Evolutionary conservation across 441 rosid species (phyloP).

Genomic region (Erysimum cheiri): DNA sequence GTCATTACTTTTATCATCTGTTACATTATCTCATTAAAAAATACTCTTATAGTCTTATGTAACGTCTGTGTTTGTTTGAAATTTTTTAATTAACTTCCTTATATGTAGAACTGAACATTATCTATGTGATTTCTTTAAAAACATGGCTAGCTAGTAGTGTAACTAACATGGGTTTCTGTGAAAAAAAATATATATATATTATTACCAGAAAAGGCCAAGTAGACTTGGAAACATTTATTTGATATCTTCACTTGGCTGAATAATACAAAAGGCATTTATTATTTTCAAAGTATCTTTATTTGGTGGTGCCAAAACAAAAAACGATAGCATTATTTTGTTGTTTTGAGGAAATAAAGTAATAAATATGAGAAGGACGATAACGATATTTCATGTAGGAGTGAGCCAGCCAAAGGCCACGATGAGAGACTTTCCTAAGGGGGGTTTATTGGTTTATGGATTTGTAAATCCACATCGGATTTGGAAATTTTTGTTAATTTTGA

Average conservation of each 20-base stretch:
- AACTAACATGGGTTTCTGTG: too few relatives aligned
- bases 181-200: too few relatives aligned
- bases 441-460: too few relatives aligned
- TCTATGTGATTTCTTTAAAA: background rate
- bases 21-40: too few relatives aligned
- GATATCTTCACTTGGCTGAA: slow-evolving; percentile 36
- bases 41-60: too few relatives aligned
- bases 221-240: slow-evolving; percentile 30
- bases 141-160: background rate
- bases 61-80: slow-evolving; percentile 23
- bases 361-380: slow-evolving; percentile 43
- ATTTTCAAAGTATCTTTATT: slow-evolving; percentile 39
- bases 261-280: slow-evolving; percentile 31
- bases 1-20: slow-evolving; percentile 6
- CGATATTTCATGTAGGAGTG: slow-evolving; percentile 39
- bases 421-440: slow-evolving; percentile 20
- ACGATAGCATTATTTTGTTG: slow-evolving; percentile 35
- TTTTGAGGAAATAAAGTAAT: slow-evolving; percentile 41
- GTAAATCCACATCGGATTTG: too few relatives aligned
- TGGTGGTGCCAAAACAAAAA: slow-evolving; percentile 37
- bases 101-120: slow-evolving; percentile 3
- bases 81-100: background rate
- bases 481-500: too few relatives aligned
- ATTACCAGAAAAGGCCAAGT: slow-evolving; percentile 38
- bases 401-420: slow-evolving; percentile 33